Evolutionary conservation across 2,329 filamentous ascomycete genomes (phyloP).

Genomic region (Talaromyces sp.): DNA sequence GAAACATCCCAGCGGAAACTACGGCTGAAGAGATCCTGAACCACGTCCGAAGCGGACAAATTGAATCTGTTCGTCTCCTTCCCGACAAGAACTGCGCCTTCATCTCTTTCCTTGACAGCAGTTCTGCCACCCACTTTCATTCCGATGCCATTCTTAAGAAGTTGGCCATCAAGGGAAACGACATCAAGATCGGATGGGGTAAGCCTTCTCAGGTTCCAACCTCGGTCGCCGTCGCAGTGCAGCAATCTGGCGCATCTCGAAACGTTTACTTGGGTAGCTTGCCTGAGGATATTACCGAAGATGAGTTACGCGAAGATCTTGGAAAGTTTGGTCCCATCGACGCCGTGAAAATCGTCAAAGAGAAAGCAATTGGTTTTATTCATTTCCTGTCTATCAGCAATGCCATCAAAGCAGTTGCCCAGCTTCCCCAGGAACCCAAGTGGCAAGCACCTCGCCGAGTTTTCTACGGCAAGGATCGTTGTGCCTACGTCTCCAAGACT

Average conservation of each 20-base stretch:
- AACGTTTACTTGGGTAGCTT: conserved; percentile 97
- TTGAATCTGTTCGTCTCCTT: conserved; percentile 94
- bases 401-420: conserved; percentile 94
- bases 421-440: conserved; percentile 91
- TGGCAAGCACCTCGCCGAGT: conserved; percentile 95
- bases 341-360: conserved; percentile 93
- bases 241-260: conserved; percentile 92
- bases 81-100: conserved; percentile 99
- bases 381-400: conserved; percentile 97
- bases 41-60: conserved; percentile 94
- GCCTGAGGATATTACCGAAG: conserved; percentile 81
- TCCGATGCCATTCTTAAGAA: conserved; percentile 99
- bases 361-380: conserved; percentile 97
- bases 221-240: conserved; percentile 92
- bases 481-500: conserved; percentile 97
- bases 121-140: conserved; percentile 97
- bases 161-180: conserved; percentile 94
- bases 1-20: conserved; percentile 97
- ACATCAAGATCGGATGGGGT: conserved; percentile 99
- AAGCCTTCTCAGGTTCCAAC: conserved; percentile 98
- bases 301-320: conserved; percentile 88
- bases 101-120: conserved; percentile 97
- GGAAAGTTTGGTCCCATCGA: conserved; percentile 96
- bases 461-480: conserved; percentile 98
- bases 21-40: conserved; percentile 93